Evolutionary conservation across 1,284 basidiomycete genomes (phyloP).

Genomic region (Apiotrichum sp.): DNA sequence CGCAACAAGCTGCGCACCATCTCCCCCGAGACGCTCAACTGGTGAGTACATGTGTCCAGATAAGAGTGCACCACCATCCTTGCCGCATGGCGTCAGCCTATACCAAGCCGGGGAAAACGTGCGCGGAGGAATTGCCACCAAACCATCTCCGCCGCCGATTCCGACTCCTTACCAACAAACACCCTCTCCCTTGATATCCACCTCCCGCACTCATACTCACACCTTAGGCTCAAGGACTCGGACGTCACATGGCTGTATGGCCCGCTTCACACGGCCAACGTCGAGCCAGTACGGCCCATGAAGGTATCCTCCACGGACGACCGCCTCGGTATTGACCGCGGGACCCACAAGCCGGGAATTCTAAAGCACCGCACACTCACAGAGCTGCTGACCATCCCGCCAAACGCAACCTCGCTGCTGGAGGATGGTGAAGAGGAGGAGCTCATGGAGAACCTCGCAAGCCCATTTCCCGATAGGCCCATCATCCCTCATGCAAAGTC

Average conservation of each 20-base stretch:
- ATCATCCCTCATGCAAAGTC: conserved; percentile 64
- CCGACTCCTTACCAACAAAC: not conserved
- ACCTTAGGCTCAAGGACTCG: conserved; percentile 88
- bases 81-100: not conserved
- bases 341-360: conserved; percentile 65
- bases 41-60: conserved; percentile 56
- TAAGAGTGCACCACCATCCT: too few species aligned
- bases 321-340: conserved; percentile 51
- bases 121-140: conserved; percentile 8
- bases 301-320: conserved; percentile 53
- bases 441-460: not conserved
- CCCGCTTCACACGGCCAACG: conserved; percentile 77
- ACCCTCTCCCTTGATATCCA: too few species aligned
- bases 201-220: conserved; percentile 7
- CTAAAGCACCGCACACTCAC: conserved; percentile 91
- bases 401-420: conserved; percentile 54
- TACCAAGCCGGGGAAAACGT: conserved; percentile 6
- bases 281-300: conserved; percentile 59
- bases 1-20: conserved; percentile 92
- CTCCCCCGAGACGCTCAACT: conserved; percentile 94
- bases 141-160: not conserved
- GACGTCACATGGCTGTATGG: conserved; percentile 99
- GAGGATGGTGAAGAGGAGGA: conserved; percentile 28
- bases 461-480: not conserved
- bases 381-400: conserved; percentile 65